Base-by-base conservation (phyloP, 2,329 filamentous ascomycete species). In the Cladosporium colombiae region DNA sequence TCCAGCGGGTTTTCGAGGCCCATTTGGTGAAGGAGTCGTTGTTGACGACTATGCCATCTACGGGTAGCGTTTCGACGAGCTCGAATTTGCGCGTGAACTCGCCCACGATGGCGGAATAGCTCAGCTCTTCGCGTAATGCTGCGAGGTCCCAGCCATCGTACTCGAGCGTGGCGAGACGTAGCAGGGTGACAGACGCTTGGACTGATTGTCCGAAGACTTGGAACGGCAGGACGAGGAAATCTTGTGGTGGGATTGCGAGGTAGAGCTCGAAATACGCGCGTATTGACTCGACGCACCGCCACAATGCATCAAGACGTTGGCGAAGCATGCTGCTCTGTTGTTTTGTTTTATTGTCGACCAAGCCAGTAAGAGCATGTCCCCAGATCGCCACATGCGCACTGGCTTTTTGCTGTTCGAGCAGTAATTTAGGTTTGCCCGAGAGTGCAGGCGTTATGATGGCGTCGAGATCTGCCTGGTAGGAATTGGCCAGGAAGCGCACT, bases 1-100 rank as follows among this genome's bases (percentile, higher is more conserved):
- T 72, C 67, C 69, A 75, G 16, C 71, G 66, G 2, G 74, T 46
- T 3, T 71, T 68, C 8, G 70, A 65, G 6, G 71, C 68, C 74
- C 74, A 76, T 52, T 72, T 72, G n/a, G 53, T 61, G 64, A 76
- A 75, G n/a, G 68, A 66, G 16, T 75, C 70, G 60, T 75, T 75
- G 35, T 72, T 68, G 64, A 74, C 59, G 2, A 57, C 46, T 11
- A 74, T 64, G 8, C 73, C 74, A 35, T 75, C 74, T 1, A 62
- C 23, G 5, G 27, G 46, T 1, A 46, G 27, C 3, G 55, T 27
- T 5, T 70, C 68, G 3, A 66, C 59, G 1, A 65, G 64, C 16
- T 66, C 65, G 65, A 72, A 74, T 4, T 65, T 64, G 14, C 52
- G 29, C 1, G 70, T 68, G 25, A 69, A 65, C 55, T 69, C 65